Conservation (phyloP, 805 yeast species). For the Candida bentonensis region DNA sequence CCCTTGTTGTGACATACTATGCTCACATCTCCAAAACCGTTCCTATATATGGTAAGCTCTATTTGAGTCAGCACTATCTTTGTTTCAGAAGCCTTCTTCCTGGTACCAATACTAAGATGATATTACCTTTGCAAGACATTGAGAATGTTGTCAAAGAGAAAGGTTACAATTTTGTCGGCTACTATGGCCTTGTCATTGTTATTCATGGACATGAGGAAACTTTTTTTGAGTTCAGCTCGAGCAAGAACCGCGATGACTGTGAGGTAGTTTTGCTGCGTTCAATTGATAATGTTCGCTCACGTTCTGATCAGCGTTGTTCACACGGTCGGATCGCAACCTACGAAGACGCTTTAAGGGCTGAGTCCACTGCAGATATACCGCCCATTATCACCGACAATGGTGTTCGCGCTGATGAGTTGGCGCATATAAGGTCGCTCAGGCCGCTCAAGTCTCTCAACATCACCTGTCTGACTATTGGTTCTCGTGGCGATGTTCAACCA, state of each 20-base stretch:
- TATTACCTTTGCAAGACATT: constrained; percentile 61
- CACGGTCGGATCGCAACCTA: constrained; percentile 10
- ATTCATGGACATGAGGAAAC: constrained; percentile 66
- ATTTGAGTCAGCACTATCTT: constrained; percentile 51
- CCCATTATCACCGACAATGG: constrained; percentile 15
- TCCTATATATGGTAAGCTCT: constrained; percentile 75
- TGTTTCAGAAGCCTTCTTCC: constrained; percentile 74
- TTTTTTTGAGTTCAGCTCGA: constrained; percentile 51
- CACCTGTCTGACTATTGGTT: constrained; percentile 76
- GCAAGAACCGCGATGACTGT: background rate
- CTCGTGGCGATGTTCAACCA: constrained; percentile 95
- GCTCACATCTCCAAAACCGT: constrained; percentile 54
- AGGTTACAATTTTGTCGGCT: constrained; percentile 47
- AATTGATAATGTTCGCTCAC: background rate
- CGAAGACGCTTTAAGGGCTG: constrained; percentile 8
- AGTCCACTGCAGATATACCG: constrained; percentile 9
- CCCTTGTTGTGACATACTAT: constrained; percentile 53
- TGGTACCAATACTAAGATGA: constrained; percentile 66
- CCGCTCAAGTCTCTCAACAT: constrained; percentile 45
- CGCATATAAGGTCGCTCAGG: constrained; percentile 21
- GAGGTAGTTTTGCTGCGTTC: background rate
- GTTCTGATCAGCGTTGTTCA: constrained; percentile 3
- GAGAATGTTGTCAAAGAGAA: constrained; percentile 55
- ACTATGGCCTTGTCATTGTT: constrained; percentile 55
- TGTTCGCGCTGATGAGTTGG: constrained; percentile 4